These are phyloP conservation scores for Zancudomyces culisetae DNA, from an alignment of 371 early-diverging fungal species.

Conservation along the genomic window DNA sequence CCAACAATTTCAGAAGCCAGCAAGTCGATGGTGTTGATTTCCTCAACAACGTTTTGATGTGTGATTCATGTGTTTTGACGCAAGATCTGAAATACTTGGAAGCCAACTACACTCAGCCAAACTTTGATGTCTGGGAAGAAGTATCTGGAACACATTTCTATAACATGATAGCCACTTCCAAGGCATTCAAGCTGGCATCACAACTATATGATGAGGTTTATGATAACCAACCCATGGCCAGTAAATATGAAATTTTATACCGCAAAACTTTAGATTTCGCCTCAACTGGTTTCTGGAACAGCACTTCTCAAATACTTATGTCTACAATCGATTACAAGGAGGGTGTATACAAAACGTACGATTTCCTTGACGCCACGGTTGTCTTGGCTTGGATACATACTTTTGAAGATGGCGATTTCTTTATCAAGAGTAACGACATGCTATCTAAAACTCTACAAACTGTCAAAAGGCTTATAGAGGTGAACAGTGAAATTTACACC, in stretches of 20 bases:
- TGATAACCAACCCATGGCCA: conserved; percentile 18
- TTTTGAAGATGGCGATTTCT: too few species aligned
- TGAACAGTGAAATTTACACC: too few species aligned
- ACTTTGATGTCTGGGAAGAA: conserved; percentile 44
- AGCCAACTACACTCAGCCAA: conserved; percentile 27
- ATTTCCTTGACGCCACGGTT: conserved; percentile 36
- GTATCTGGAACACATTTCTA: conserved; percentile 40
- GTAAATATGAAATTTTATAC: conserved; percentile 16
- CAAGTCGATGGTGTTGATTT: conserved; percentile 3
- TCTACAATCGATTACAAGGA: conserved; percentile 22
- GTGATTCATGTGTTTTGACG: background rate
- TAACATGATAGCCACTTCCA: conserved; percentile 40
- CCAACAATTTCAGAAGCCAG: too few species aligned
- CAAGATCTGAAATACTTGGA: conserved; percentile 43
- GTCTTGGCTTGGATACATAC: conserved; percentile 38
- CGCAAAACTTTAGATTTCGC: conserved; percentile 7
- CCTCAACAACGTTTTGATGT: too few species aligned
- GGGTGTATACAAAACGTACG: conserved; percentile 22
- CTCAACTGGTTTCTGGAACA: conserved; percentile 26
- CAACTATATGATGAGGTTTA: conserved; percentile 17
- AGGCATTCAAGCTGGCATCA: conserved; percentile 33
- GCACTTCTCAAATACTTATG: conserved; percentile 11
- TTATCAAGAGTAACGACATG: too few species aligned
- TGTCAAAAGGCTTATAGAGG: too few species aligned
- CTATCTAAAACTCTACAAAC: too few species aligned